phyloP scores from a whole-genome alignment of 495 filamentous ascomycete genomes.

The Aspergillus campestris region DNA sequence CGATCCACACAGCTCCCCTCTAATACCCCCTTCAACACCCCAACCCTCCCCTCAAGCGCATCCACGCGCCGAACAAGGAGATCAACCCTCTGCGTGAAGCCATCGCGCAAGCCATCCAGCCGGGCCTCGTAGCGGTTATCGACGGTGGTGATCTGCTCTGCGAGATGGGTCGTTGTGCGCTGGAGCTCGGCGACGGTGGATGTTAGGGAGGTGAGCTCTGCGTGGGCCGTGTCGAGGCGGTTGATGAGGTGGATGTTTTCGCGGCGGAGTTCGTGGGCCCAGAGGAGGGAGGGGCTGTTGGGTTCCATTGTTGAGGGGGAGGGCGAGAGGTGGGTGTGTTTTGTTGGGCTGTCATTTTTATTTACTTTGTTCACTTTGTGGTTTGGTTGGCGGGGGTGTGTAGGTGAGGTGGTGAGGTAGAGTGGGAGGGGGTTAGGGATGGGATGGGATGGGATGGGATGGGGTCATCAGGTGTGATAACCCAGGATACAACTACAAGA shows the following conservation, averaged over 20 bases:
- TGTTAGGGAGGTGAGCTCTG: conserved; percentile 4
- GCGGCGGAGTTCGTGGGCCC: conserved; percentile 26
- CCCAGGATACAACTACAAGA: too few species aligned
- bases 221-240: conserved; percentile 6
- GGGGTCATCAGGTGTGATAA: too few species aligned
- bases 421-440: neutral
- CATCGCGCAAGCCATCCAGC: neutral
- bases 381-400: neutral
- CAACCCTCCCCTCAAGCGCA: neutral
- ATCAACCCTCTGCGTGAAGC: conserved; percentile 1
- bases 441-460: too few species aligned
- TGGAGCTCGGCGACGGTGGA: conserved; percentile 3
- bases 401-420: neutral
- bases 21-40: conserved; percentile 1
- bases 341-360: neutral
- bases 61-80: neutral
- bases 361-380: too few species aligned
- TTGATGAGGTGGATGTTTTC: conserved; percentile 23
- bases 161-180: neutral
- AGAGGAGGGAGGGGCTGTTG: conserved; percentile 18
- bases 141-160: too few species aligned
- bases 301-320: too few species aligned
- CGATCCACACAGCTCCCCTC: neutral
- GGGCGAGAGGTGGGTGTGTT: too few species aligned
- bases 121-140: too few species aligned